phyloP scores from a whole-genome alignment of 306 rosid species.

The Canavalia ensiformis region DNA sequence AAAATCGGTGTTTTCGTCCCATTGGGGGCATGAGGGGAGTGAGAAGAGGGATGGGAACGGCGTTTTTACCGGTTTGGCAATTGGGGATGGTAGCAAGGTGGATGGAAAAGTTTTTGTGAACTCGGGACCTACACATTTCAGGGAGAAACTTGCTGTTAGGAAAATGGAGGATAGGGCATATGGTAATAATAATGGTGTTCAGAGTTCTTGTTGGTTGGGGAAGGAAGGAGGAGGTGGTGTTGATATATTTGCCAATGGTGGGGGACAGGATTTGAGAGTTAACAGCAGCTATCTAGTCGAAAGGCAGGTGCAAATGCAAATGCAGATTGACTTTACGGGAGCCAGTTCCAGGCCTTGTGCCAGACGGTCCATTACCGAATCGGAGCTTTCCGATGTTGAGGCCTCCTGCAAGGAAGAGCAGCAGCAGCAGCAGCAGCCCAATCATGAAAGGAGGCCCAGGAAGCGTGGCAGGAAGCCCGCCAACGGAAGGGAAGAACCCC shows the following conservation, averaged over 20 bases:
- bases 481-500: slow-evolving; percentile 93
- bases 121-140: slow-evolving; percentile 60
- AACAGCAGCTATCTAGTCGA: slow-evolving; percentile 61
- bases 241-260: slow-evolving; percentile 45
- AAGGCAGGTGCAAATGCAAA: slow-evolving; percentile 78
- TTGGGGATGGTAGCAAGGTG: slow-evolving; percentile 54
- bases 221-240: too few relatives aligned
- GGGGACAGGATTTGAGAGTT: slow-evolving; percentile 67
- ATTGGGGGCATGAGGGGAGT: slow-evolving; percentile 26
- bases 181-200: slow-evolving; percentile 54
- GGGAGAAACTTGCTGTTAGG: slow-evolving; percentile 91
- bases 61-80: slow-evolving; percentile 50
- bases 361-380: slow-evolving; percentile 58
- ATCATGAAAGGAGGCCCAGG: slow-evolving; percentile 76
- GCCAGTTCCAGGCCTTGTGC: slow-evolving; percentile 70
- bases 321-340: slow-evolving; percentile 86
- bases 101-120: slow-evolving; percentile 71
- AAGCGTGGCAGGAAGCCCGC: slow-evolving; percentile 98
- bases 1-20: slow-evolving; percentile 66
- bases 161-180: slow-evolving; percentile 72
- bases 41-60: slow-evolving; percentile 59
- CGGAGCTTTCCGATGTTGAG: slow-evolving; percentile 77
- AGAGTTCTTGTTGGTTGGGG: slow-evolving; percentile 55
- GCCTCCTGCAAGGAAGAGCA: slow-evolving; percentile 80
- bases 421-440: slow-evolving; percentile 47